Evolutionary conservation across 2,329 filamentous ascomycete species (phyloP).

Genomic region (Hypoxylon rubiginosum): DNA sequence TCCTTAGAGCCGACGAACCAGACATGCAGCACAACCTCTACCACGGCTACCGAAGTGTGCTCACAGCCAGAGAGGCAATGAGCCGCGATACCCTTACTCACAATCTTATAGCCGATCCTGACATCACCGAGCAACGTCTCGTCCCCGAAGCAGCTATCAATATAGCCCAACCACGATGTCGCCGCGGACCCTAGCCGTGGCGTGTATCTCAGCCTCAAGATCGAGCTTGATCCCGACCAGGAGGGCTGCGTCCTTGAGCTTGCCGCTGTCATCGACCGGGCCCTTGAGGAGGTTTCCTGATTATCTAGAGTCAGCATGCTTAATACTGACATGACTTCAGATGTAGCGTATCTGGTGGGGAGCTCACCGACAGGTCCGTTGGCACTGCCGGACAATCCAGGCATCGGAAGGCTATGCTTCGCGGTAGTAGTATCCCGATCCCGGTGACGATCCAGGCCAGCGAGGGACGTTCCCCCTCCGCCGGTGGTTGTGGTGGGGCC

Average conservation of each 20-base stretch:
- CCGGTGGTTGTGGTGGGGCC: constrained; percentile 41
- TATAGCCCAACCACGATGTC: constrained; percentile 72
- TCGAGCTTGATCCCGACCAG: constrained; percentile 74
- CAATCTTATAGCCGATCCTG: constrained; percentile 24
- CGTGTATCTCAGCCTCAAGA: constrained; percentile 72
- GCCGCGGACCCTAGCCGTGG: constrained; percentile 71
- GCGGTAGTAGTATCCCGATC: constrained; percentile 18
- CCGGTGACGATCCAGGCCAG: constrained; percentile 30
- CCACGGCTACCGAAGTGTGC: constrained; percentile 17
- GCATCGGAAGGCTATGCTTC: constrained; percentile 46
- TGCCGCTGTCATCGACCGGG: constrained; percentile 68
- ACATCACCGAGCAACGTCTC: constrained; percentile 26
- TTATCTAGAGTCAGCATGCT: constrained; percentile 10
- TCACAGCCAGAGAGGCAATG: constrained; percentile 21
- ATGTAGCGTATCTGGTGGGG: neutral
- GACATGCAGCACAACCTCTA: constrained; percentile 19
- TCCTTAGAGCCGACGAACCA: constrained; percentile 23
- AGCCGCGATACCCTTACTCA: constrained; percentile 17
- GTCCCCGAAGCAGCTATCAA: constrained; percentile 49
- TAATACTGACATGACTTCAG: neutral
- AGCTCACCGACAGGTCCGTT: constrained; percentile 48
- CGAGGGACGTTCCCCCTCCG: constrained; percentile 33
- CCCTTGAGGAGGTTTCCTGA: constrained; percentile 69
- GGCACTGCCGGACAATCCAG: constrained; percentile 48
- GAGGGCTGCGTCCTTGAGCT: constrained; percentile 69